phyloP scores from a whole-genome alignment of 768 basidiomycete genomes.

The Nidularia sp. region DNA sequence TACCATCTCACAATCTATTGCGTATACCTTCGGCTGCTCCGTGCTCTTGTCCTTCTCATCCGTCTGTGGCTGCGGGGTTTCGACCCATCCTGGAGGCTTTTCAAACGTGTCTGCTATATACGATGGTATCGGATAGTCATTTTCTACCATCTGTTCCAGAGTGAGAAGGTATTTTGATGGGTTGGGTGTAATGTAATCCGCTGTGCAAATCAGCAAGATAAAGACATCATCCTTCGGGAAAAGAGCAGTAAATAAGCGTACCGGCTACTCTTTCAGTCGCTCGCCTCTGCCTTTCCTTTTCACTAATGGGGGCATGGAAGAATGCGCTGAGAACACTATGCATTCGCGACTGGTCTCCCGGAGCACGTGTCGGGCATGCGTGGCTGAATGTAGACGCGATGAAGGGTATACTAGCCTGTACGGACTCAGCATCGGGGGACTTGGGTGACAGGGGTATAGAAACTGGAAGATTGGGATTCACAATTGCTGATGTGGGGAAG shows the following conservation, averaged over 20 bases:
- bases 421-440: conserved; percentile 13
- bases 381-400: conserved; percentile 83
- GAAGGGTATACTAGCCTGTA: conserved; percentile 46
- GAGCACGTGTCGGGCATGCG: conserved; percentile 89
- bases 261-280: conserved; percentile 24
- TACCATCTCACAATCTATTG: conserved; percentile 98
- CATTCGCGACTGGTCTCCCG: conserved; percentile 83
- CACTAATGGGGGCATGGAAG: conserved; percentile 75
- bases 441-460: conserved; percentile 31
- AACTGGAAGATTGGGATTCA: conserved; percentile 42
- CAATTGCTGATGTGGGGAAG: conserved; percentile 62
- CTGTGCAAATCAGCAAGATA: conserved; percentile 19
- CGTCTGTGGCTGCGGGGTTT: conserved; percentile 56
- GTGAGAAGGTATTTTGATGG: conserved; percentile 73
- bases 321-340: conserved; percentile 82
- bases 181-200: conserved; percentile 57
- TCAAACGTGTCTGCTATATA: conserved; percentile 75
- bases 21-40: conserved; percentile 53
- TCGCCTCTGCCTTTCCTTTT: conserved; percentile 75
- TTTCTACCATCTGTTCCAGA: conserved; percentile 86
- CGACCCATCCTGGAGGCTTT: conserved; percentile 71
- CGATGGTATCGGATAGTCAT: conserved; percentile 87
- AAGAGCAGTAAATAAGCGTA: conserved; percentile 24
- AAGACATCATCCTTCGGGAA: background rate
- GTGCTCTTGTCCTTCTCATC: conserved; percentile 20